Evolutionary conservation across 306 rosid species (phyloP).

Genomic region (Trifolium pratense): DNA sequence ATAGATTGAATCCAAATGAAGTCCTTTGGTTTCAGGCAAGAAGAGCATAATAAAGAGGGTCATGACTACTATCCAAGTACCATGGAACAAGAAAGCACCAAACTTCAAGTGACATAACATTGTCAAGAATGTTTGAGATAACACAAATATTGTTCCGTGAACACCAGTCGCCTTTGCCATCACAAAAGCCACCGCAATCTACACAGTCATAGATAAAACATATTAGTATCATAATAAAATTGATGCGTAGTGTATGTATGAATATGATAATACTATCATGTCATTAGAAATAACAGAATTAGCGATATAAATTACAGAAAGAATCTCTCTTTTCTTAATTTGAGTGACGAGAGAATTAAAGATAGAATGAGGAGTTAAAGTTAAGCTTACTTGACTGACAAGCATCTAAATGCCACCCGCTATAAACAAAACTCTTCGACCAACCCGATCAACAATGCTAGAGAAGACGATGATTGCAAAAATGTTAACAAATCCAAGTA

Average conservation of each 20-base stretch:
- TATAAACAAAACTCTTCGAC: conserved; percentile 65
- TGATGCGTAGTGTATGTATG: not conserved
- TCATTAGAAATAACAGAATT: too few relatives aligned
- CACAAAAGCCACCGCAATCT: conserved; percentile 55
- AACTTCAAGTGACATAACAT: conserved; percentile 75
- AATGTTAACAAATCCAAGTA: conserved; percentile 65
- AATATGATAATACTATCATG: not conserved
- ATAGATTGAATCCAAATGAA: conserved; percentile 55
- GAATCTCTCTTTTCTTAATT: not conserved
- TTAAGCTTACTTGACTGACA: conserved; percentile 50
- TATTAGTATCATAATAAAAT: not conserved
- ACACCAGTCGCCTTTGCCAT: conserved; percentile 48
- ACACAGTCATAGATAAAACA: conserved; percentile 1
- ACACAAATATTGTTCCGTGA: conserved; percentile 52
- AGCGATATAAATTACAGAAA: too few relatives aligned
- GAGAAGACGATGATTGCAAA: conserved; percentile 56
- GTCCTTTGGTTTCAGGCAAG: conserved; percentile 76
- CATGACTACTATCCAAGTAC: conserved; percentile 58
- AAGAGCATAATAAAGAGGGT: conserved; percentile 55
- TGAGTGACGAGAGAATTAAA: not conserved
- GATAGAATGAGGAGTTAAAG: not conserved
- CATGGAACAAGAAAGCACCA: conserved; percentile 68
- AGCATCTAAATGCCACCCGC: conserved; percentile 69
- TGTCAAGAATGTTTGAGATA: conserved; percentile 68
- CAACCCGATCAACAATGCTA: conserved; percentile 66